Evolutionary conservation across 2,329 filamentous ascomycete species (phyloP).

Genomic region (Sarocladiaceae sp.): DNA sequence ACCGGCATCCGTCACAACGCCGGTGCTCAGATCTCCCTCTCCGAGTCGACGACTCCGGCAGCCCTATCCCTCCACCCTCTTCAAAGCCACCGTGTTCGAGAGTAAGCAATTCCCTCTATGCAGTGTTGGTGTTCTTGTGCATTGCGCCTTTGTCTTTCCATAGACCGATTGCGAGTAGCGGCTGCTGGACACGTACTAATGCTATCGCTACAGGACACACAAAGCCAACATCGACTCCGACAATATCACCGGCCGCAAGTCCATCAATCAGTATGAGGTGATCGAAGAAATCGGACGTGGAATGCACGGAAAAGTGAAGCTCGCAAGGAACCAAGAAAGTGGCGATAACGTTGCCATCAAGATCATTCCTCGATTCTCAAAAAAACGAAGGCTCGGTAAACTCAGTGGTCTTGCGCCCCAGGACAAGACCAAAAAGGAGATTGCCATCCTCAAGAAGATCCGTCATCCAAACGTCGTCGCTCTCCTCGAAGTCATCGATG

Average conservation of each 20-base stretch:
- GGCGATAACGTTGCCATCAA: conserved; percentile 89
- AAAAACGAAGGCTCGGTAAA: conserved; percentile 84
- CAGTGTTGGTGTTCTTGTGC: neutral
- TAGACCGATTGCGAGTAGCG: neutral
- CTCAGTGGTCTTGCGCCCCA: conserved; percentile 59
- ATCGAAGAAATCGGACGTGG: conserved; percentile 93
- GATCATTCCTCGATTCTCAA: conserved; percentile 94
- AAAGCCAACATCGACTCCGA: conserved; percentile 89
- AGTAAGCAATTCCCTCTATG: conserved; percentile 59
- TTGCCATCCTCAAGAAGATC: conserved; percentile 97
- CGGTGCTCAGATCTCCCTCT: conserved; percentile 35
- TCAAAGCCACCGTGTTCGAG: conserved; percentile 67
- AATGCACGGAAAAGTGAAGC: conserved; percentile 95
- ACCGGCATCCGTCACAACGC: conserved; percentile 34
- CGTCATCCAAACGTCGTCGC: conserved; percentile 96
- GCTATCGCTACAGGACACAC: conserved; percentile 57
- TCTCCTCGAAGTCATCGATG: conserved; percentile 93
- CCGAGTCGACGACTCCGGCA: conserved; percentile 49
- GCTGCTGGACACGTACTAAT: conserved; percentile 3
- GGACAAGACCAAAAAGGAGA: conserved; percentile 88
- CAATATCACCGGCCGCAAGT: conserved; percentile 80
- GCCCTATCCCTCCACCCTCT: conserved; percentile 58
- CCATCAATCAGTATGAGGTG: conserved; percentile 97
- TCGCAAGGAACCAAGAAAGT: conserved; percentile 73
- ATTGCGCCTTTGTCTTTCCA: conserved; percentile 7